Percentiles rank a stretch among this genome's conserved stretches.
Conservation (phyloP, 257 asterid species). For the Verbena officinalis region DNA sequence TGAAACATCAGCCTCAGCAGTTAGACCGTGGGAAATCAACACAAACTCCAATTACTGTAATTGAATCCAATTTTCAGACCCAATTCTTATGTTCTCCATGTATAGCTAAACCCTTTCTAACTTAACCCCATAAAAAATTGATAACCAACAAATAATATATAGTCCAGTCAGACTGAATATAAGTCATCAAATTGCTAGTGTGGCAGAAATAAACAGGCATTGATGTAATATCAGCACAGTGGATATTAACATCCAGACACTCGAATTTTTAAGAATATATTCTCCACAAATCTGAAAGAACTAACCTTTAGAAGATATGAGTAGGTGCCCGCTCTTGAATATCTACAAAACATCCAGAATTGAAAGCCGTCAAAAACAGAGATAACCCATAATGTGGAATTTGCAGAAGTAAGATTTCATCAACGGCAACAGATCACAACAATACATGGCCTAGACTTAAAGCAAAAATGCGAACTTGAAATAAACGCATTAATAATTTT, state of each 20-base stretch:
- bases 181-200: conserved; percentile 18
- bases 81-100: background rate
- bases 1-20: background rate
- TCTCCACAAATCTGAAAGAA: conserved; percentile 26
- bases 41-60: background rate
- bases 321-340: conserved; percentile 98
- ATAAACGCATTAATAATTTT: background rate
- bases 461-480: background rate
- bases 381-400: conserved; percentile 20
- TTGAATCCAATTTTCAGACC: background rate
- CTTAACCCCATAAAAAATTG: background rate
- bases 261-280: conserved; percentile 1
- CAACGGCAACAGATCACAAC: conserved; percentile 7
- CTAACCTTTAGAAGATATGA: conserved; percentile 96
- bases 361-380: conserved; percentile 27
- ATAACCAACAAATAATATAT: background rate
- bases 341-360: conserved; percentile 56
- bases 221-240: background rate
- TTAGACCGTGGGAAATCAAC: background rate
- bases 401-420: conserved; percentile 20
- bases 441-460: conserved; percentile 8
- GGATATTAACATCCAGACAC: conserved; percentile 3
- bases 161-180: background rate
- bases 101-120: background rate
- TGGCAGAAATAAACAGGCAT: conserved; percentile 18